These are phyloP conservation scores for Trichoderma simmonsii DNA, from an alignment of 2,329 filamentous ascomycete genomes.

Conservation along the genomic window DNA sequence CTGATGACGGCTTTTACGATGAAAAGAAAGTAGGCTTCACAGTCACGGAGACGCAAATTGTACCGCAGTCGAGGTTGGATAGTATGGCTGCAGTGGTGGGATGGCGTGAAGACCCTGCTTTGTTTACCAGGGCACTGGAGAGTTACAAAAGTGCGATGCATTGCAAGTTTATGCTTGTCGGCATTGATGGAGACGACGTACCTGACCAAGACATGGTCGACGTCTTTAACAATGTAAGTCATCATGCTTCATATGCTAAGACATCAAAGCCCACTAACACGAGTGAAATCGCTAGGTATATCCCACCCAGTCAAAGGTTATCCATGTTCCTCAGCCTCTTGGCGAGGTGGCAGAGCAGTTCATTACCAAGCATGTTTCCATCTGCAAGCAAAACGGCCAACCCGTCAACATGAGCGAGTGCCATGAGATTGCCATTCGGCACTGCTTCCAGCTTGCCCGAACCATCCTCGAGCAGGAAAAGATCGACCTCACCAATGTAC, in stretches of 20 bases:
- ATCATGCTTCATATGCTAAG: neutral
- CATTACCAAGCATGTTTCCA: constrained; percentile 20
- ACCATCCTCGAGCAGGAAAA: constrained; percentile 22
- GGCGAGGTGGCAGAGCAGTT: constrained; percentile 24
- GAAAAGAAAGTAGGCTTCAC: constrained; percentile 19
- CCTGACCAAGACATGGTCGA: constrained; percentile 26
- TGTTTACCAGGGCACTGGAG: constrained; percentile 26
- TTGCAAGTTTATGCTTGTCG: constrained; percentile 24
- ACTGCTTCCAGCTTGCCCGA: constrained; percentile 25
- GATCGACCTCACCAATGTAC: constrained; percentile 21
- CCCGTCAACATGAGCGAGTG: constrained; percentile 20
- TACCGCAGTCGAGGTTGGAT: constrained; percentile 20
- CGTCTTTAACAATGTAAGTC: constrained; percentile 25
- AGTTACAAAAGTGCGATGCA: constrained; percentile 24
- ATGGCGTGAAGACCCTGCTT: constrained; percentile 25
- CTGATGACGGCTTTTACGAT: constrained; percentile 4
- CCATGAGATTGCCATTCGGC: constrained; percentile 22
- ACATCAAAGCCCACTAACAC: neutral
- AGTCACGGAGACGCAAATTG: constrained; percentile 15
- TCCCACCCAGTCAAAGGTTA: constrained; percentile 21
- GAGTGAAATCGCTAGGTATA: constrained; percentile 21
- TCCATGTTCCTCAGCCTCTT: constrained; percentile 25
- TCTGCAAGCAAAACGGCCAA: constrained; percentile 18
- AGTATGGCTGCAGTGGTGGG: constrained; percentile 27
- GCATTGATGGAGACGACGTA: constrained; percentile 26